Conservation (phyloP, 2,329 filamentous ascomycete genomes). For the Ascomycota sp. region DNA sequence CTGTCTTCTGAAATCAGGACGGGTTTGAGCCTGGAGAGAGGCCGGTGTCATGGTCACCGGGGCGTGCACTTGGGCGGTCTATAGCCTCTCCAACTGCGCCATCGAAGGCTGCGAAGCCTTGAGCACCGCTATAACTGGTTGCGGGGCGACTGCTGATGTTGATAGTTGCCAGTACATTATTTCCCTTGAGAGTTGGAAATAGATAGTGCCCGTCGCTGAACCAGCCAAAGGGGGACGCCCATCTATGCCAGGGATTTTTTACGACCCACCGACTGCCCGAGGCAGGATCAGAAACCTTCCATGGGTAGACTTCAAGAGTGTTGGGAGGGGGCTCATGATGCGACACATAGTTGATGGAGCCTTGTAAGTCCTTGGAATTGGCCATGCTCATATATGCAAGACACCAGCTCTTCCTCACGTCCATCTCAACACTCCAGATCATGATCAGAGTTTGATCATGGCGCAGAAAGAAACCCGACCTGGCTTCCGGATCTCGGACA, state of each 20-base stretch:
- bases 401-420: slow-evolving; percentile 33
- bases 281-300: slow-evolving; percentile 30
- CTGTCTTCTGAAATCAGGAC: too few relatives aligned
- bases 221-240: slow-evolving; percentile 30
- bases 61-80: too few relatives aligned
- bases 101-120: too few relatives aligned
- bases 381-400: slow-evolving; percentile 31
- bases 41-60: too few relatives aligned
- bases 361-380: slow-evolving; percentile 22
- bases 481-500: slow-evolving; percentile 28
- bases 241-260: slow-evolving; percentile 23
- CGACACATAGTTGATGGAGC: slow-evolving; percentile 33
- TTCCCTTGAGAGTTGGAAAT: slow-evolving; percentile 19
- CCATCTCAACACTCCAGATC: slow-evolving; percentile 36
- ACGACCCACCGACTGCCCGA: slow-evolving; percentile 22
- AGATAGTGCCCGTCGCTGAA: slow-evolving; percentile 26
- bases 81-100: too few relatives aligned
- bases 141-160: too few relatives aligned
- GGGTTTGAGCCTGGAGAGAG: too few relatives aligned
- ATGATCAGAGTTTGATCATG: slow-evolving; percentile 22
- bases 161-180: slow-evolving; percentile 20
- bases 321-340: slow-evolving; percentile 18
- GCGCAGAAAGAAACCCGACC: slow-evolving; percentile 26
- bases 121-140: too few relatives aligned
- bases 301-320: slow-evolving; percentile 29